A percentile compares a stretch with the other conserved stretches of the same genome.
phyloP scores from a whole-genome alignment of 2,329 filamentous ascomycete genomes.

The Hawksworthiomyces lignivorus region DNA sequence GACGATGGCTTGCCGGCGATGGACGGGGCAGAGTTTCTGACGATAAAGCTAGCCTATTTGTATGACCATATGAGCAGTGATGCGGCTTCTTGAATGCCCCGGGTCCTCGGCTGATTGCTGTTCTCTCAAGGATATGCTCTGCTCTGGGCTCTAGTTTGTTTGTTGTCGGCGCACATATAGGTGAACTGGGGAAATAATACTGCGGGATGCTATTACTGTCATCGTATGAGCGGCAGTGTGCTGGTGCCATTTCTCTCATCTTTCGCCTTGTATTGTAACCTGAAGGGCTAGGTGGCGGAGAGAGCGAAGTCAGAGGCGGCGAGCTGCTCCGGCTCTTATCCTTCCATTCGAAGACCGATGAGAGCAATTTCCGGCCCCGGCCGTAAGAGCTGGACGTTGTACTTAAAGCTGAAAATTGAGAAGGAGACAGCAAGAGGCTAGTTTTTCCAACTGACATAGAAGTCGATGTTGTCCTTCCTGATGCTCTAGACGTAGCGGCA shows the following conservation, averaged over 20 bases:
- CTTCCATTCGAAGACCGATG: conserved; percentile 21
- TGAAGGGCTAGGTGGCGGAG: conserved; percentile 19
- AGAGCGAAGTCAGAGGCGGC: conserved; percentile 23
- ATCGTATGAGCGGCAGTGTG: conserved; percentile 4
- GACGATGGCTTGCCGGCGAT: no score
- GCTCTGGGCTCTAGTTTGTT: conserved; percentile 28
- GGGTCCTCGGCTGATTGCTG: conserved; percentile 8
- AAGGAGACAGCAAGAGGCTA: no score
- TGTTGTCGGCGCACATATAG: conserved; percentile 29
- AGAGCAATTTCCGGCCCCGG: conserved; percentile 35
- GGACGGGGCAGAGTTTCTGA: no score
- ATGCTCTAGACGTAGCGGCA: no score
- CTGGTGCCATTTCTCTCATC: conserved; percentile 6
- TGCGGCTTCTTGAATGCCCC: no score
- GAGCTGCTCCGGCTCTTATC: conserved; percentile 23
- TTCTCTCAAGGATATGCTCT: conserved; percentile 21
- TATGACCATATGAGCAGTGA: no score
- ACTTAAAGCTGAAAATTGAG: no score
- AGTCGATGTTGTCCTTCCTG: no score
- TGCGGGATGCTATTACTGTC: conserved; percentile 1
- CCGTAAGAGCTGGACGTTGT: no score
- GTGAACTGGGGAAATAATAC: conserved; percentile 28
- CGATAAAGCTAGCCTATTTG: no score
- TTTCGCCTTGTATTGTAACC: background rate
- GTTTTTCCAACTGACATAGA: no score